Conservation (phyloP, 805 yeast species). For the Hanseniaspora taiwanica region DNA sequence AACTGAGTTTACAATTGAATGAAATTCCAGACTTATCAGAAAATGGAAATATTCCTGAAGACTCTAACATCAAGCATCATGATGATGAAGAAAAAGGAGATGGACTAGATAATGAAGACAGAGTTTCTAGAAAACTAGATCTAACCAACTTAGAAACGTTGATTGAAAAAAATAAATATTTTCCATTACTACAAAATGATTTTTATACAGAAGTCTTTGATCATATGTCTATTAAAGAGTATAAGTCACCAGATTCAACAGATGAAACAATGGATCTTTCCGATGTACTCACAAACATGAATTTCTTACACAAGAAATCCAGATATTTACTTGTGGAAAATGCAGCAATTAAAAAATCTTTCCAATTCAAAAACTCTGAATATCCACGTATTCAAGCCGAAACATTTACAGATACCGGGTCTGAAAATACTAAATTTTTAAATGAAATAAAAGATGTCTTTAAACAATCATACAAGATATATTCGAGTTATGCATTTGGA, state of each 20-base stretch:
- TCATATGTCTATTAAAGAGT: background rate
- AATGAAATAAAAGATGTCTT: conserved; percentile 26
- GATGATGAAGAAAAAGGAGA: too few species aligned
- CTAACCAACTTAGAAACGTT: conserved; percentile 14
- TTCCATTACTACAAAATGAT: conserved; percentile 23
- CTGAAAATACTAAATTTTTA: conserved; percentile 16
- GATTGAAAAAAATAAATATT: conserved; percentile 26
- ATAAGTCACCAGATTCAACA: background rate
- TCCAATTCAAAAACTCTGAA: conserved; percentile 3
- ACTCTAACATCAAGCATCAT: too few species aligned
- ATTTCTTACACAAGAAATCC: conserved; percentile 9
- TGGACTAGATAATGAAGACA: too few species aligned
- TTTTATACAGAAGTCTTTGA: conserved; percentile 7
- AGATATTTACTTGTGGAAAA: conserved; percentile 18
- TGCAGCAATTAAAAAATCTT: conserved; percentile 12
- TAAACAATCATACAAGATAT: conserved; percentile 30
- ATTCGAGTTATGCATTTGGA: conserved; percentile 31
- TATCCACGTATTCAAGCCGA: conserved; percentile 22
- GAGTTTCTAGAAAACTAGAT: conserved; percentile 3
- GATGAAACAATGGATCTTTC: conserved; percentile 9
- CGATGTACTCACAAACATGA: conserved; percentile 11
- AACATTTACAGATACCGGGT: conserved; percentile 19
- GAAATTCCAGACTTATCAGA: too few species aligned
- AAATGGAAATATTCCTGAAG: too few species aligned
- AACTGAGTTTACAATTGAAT: too few species aligned